Percentiles rank a stretch among this genome's conserved stretches.
phyloP scores from a whole-genome alignment of 1,284 basidiomycete species.

The Fomitiporia mediterranea region DNA sequence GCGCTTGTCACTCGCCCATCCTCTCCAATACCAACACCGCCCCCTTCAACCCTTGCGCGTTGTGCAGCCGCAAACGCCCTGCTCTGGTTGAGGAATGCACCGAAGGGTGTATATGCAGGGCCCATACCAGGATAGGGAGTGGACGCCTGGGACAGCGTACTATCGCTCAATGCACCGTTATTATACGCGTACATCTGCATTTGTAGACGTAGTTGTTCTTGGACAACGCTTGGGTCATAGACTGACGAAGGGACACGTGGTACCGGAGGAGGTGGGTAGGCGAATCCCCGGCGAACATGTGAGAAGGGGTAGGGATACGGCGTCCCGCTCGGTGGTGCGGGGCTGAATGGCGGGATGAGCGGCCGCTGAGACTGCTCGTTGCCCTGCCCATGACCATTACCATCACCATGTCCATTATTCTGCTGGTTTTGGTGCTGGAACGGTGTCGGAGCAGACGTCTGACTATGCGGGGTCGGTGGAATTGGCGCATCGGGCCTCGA shows the following conservation, averaged over 20 bases:
- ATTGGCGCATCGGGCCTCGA: constrained; percentile 65
- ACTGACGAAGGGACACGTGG: constrained; percentile 40
- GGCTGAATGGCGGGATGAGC: constrained; percentile 54
- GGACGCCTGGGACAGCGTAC: constrained; percentile 64
- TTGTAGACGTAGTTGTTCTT: constrained; percentile 64
- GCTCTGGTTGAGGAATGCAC: constrained; percentile 44
- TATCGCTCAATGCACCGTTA: constrained; percentile 48
- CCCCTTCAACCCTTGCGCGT: constrained; percentile 37
- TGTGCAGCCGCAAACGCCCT: constrained; percentile 12
- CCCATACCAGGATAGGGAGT: constrained; percentile 58
- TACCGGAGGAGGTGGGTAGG: constrained; percentile 27
- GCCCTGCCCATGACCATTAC: background rate
- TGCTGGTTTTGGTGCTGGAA: constrained; percentile 37
- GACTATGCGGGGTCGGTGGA: constrained; percentile 69
- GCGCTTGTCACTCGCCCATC: constrained; percentile 35
- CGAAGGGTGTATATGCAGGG: constrained; percentile 51
- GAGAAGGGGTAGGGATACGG: constrained; percentile 73
- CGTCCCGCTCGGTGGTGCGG: constrained; percentile 53
- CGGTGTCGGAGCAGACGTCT: constrained; percentile 64
- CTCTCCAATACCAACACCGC: constrained; percentile 27
- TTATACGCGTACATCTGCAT: constrained; percentile 76
- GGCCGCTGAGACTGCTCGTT: constrained; percentile 38
- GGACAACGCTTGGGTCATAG: constrained; percentile 52
- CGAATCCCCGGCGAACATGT: constrained; percentile 55
- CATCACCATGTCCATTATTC: background rate